Percentiles rank a stretch among this genome's conserved stretches.
Evolutionary conservation across 2,329 filamentous ascomycete genomes (phyloP).

Genomic region (Aspergillus persii): DNA sequence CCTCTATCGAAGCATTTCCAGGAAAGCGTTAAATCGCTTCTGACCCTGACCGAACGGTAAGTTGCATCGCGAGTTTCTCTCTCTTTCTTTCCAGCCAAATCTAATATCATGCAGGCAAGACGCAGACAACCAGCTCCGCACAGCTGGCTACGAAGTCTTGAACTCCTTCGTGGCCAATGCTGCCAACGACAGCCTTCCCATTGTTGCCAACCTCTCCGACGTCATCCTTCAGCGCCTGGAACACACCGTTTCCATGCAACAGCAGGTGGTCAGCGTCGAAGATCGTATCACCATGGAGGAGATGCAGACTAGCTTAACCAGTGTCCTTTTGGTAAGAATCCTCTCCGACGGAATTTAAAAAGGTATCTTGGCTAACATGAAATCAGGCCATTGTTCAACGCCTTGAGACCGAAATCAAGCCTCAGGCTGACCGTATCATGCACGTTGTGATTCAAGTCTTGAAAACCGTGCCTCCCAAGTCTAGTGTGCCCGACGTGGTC

Average conservation of each 20-base stretch:
- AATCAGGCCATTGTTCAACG: slow-evolving; percentile 75
- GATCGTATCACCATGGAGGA: slow-evolving; percentile 95
- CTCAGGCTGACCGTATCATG: slow-evolving; percentile 94
- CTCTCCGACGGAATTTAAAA: background rate
- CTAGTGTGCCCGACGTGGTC: slow-evolving; percentile 88
- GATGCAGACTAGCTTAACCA: slow-evolving; percentile 93
- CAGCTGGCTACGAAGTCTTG: slow-evolving; percentile 94
- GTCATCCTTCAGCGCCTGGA: slow-evolving; percentile 89
- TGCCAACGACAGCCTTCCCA: slow-evolving; percentile 76
- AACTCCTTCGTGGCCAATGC: slow-evolving; percentile 92
- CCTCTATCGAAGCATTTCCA: slow-evolving; percentile 89
- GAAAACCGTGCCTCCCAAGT: slow-evolving; percentile 74
- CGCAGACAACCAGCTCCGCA: slow-evolving; percentile 83
- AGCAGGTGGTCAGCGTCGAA: slow-evolving; percentile 93
- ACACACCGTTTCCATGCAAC: slow-evolving; percentile 83
- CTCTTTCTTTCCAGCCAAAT: background rate
- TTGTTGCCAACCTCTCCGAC: slow-evolving; percentile 78
- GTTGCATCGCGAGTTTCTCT: slow-evolving; percentile 6
- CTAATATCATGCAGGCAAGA: slow-evolving; percentile 51
- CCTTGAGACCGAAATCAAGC: slow-evolving; percentile 84
- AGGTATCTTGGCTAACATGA: slow-evolving; percentile 9
- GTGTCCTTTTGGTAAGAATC: slow-evolving; percentile 67
- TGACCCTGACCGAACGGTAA: slow-evolving; percentile 76
- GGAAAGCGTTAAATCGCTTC: slow-evolving; percentile 79
- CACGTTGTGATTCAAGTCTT: slow-evolving; percentile 79